A percentile compares a stretch with the other conserved stretches of the same genome.
phyloP scores from a whole-genome alignment of 2,329 filamentous ascomycete species.

The Alternaria conjuncta region DNA sequence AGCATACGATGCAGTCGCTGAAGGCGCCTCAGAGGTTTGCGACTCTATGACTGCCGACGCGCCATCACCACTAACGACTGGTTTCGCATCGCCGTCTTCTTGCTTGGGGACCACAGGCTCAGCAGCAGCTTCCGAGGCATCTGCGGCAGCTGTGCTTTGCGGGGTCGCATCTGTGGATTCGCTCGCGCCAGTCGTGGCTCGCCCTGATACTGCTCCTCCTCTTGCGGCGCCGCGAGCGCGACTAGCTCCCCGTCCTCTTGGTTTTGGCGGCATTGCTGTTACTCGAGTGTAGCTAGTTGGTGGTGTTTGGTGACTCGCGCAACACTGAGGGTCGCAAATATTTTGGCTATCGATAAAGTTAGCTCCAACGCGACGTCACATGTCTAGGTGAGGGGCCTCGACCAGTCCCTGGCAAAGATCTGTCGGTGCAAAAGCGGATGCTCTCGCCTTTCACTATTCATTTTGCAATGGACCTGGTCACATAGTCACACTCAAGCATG shows the following conservation, averaged over 20 bases:
- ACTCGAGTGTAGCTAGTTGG: background rate
- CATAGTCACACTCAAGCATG: background rate
- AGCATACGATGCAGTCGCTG: constrained; percentile 20
- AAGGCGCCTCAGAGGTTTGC: constrained; percentile 11
- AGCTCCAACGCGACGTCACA: constrained; percentile 15
- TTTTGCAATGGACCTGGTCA: background rate
- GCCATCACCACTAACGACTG: constrained; percentile 15
- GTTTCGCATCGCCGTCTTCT: constrained; percentile 26
- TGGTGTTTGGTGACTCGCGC: constrained; percentile 15
- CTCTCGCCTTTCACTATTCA: background rate
- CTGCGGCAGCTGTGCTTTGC: constrained; percentile 17
- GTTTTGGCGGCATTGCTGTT: constrained; percentile 42
- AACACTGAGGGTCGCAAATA: constrained; percentile 18
- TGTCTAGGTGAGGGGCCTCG: constrained; percentile 4
- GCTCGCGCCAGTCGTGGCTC: constrained; percentile 13
- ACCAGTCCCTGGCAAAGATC: background rate
- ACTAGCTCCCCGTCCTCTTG: constrained; percentile 30
- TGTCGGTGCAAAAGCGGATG: background rate
- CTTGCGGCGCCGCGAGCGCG: constrained; percentile 30
- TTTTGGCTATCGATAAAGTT: constrained; percentile 37
- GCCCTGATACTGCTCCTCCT: constrained; percentile 23
- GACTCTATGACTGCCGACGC: constrained; percentile 20
- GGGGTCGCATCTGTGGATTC: constrained; percentile 24
- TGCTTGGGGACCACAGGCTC: constrained; percentile 26
- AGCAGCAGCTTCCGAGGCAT: constrained; percentile 10